These are phyloP conservation scores for Cyberlindnera xishuangbannaensis DNA, from an alignment of 805 yeast species.

Conservation along the genomic window DNA sequence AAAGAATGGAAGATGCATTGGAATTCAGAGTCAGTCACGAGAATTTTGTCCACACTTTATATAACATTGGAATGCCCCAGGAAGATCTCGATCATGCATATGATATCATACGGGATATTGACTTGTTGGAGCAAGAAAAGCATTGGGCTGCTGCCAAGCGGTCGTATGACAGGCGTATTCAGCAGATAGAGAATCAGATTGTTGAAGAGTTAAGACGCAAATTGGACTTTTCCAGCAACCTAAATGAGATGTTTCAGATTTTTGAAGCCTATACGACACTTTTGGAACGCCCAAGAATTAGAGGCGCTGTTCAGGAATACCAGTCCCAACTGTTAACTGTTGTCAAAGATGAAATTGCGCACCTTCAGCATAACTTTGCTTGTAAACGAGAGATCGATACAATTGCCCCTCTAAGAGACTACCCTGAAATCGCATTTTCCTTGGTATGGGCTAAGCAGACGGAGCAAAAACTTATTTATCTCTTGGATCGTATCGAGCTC, in stretches of 20 bases:
- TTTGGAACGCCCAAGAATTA: slow-evolving; percentile 45
- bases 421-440: slow-evolving; percentile 42
- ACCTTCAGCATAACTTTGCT: slow-evolving; percentile 36
- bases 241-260: slow-evolving; percentile 46
- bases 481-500: slow-evolving; percentile 40
- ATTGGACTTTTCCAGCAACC: slow-evolving; percentile 34
- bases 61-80: slow-evolving; percentile 13
- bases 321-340: slow-evolving; percentile 45
- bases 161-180: slow-evolving; percentile 36
- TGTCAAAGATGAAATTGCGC: slow-evolving; percentile 41
- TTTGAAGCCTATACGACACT: slow-evolving; percentile 45
- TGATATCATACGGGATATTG: slow-evolving; percentile 31
- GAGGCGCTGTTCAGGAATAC: slow-evolving; percentile 55
- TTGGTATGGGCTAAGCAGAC: slow-evolving; percentile 51
- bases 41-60: slow-evolving; percentile 36
- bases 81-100: slow-evolving; percentile 37
- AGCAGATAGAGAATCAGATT: slow-evolving; percentile 41
- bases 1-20: slow-evolving; percentile 37
- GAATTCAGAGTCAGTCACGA: slow-evolving; percentile 50
- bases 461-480: slow-evolving; percentile 34
- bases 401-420: slow-evolving; percentile 36
- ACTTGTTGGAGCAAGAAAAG: slow-evolving; percentile 33
- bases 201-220: slow-evolving; percentile 34
- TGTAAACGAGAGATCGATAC: slow-evolving; percentile 31
- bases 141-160: slow-evolving; percentile 38